A percentile compares a stretch with the other conserved stretches of the same genome.
Evolutionary conservation across 2,329 filamentous ascomycete species (phyloP).

Genomic region (Paraphoma chrysanthemicola): DNA sequence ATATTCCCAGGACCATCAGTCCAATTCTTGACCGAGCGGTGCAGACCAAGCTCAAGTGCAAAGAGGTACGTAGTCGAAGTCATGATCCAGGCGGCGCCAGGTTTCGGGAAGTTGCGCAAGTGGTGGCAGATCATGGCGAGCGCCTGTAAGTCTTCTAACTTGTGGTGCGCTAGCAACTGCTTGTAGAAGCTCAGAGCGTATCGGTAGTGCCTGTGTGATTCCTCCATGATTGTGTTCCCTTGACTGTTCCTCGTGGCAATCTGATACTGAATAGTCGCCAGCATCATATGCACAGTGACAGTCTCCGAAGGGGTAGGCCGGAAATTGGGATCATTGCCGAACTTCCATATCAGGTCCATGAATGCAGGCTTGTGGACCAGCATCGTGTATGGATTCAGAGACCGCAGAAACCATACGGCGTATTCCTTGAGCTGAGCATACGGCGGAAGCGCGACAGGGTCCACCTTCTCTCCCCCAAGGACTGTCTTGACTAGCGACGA

Average conservation of each 20-base stretch:
- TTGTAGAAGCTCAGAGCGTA: constrained; percentile 74
- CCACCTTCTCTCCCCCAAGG: constrained; percentile 62
- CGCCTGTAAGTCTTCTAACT: constrained; percentile 74
- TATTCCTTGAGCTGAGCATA: constrained; percentile 72
- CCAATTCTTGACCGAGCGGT: constrained; percentile 72
- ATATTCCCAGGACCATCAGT: constrained; percentile 50
- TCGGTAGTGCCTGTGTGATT: constrained; percentile 80
- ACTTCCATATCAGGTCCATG: constrained; percentile 72
- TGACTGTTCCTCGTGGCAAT: constrained; percentile 71
- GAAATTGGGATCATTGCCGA: constrained; percentile 74
- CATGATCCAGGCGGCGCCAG: constrained; percentile 75
- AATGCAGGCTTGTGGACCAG: constrained; percentile 80
- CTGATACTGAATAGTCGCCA: constrained; percentile 80
- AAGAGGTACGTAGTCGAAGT: constrained; percentile 69
- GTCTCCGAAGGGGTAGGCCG: constrained; percentile 68
- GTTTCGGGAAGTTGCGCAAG: constrained; percentile 79
- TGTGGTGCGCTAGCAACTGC: constrained; percentile 66
- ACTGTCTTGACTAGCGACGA: constrained; percentile 72
- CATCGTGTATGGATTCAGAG: constrained; percentile 74
- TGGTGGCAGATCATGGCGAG: constrained; percentile 75
- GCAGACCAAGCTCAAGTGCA: constrained; percentile 77
- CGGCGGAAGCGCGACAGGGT: constrained; percentile 65
- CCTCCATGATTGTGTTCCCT: constrained; percentile 60
- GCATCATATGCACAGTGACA: constrained; percentile 78
- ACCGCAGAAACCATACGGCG: constrained; percentile 77